A percentile compares a stretch with the other conserved stretches of the same genome.
These are phyloP conservation scores for Plectosphaerella sp. DNA, from an alignment of 2,329 filamentous ascomycete species.

Conservation along the genomic window DNA sequence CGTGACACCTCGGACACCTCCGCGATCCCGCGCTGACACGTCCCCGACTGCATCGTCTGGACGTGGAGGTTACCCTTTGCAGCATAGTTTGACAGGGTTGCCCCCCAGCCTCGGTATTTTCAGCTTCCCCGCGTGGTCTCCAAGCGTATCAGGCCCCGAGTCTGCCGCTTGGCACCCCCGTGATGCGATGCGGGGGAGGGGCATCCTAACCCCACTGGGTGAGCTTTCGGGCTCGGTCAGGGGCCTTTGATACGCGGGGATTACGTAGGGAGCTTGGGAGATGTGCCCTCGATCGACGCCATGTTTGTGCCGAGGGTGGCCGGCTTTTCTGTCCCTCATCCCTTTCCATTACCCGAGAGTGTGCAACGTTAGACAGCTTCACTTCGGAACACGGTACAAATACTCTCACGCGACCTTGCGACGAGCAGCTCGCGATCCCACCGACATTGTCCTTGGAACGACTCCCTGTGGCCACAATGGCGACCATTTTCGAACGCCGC, in stretches of 20 bases:
- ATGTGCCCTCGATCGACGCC: not conserved
- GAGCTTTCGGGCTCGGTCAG: not conserved
- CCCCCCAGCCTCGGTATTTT: no score
- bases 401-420: not conserved
- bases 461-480: conserved; percentile 1
- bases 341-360: not conserved
- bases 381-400: not conserved
- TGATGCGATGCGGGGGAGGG: not conserved
- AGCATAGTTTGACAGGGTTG: no score
- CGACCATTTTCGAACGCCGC: conserved; percentile 9
- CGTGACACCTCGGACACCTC: no score
- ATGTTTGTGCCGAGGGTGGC: not conserved
- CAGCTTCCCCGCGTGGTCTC: no score
- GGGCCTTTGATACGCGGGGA: not conserved
- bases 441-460: not conserved
- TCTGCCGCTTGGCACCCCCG: not conserved
- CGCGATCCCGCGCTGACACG: no score
- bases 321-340: not conserved
- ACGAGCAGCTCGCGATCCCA: not conserved
- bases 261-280: not conserved
- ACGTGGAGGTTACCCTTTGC: no score
- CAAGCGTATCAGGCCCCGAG: no score
- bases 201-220: not conserved
- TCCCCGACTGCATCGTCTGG: no score
- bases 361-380: not conserved